Percentiles rank a stretch among this genome's conserved stretches.
Evolutionary conservation across 306 rosid genomes (phyloP).

Genomic region (Crataegus laevigata): DNA sequence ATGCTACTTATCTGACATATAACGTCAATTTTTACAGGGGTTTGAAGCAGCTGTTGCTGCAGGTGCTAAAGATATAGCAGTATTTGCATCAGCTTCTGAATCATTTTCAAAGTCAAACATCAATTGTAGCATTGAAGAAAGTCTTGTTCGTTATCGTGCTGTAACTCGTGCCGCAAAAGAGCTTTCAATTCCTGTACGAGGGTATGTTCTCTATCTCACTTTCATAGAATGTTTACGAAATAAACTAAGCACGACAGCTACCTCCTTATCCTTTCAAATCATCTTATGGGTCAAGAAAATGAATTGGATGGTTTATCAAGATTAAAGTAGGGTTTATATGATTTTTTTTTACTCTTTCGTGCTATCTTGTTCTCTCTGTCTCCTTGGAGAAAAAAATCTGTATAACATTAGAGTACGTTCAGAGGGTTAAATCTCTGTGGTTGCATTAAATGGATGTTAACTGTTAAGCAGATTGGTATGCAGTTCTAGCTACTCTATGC

Average conservation of each 20-base stretch:
- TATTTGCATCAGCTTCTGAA: slow-evolving; percentile 92
- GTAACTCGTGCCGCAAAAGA: slow-evolving; percentile 73
- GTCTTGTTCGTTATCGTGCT: slow-evolving; percentile 60
- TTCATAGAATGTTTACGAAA: not conserved
- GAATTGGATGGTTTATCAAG: not conserved
- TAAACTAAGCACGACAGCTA: not conserved
- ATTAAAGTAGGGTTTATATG: not conserved
- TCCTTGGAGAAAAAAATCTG: not conserved
- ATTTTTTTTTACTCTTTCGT: not conserved
- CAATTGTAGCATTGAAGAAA: slow-evolving; percentile 80
- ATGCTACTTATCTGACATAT: slow-evolving; percentile 7
- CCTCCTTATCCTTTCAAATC: not conserved
- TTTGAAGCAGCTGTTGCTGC: slow-evolving; percentile 84
- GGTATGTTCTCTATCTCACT: slow-evolving; percentile 34
- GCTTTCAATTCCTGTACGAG: slow-evolving; percentile 78
- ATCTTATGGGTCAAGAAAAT: not conserved
- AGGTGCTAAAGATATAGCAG: slow-evolving; percentile 83
- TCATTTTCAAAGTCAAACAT: slow-evolving; percentile 84
- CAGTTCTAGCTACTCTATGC: not conserved
- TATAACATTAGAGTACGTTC: not conserved
- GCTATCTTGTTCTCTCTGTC: not conserved
- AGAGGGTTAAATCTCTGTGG: not conserved
- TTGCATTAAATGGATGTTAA: not conserved
- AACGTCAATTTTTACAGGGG: slow-evolving; percentile 41
- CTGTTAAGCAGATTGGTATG: not conserved